Conservation (phyloP, 257 asterid genomes). For the Fraxinus excelsior region DNA sequence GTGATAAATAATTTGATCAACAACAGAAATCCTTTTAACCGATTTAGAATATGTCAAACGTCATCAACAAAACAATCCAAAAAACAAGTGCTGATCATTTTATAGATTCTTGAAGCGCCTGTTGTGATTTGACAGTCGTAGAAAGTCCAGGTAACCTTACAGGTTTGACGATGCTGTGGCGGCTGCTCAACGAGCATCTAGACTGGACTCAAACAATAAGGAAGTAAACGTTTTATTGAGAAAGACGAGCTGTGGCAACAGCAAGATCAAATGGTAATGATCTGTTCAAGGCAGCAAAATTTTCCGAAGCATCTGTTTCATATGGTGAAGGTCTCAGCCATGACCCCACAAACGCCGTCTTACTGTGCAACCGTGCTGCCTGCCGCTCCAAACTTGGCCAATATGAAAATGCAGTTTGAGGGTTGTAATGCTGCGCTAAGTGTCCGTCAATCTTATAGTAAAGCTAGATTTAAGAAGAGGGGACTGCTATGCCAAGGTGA, state of each 20-base stretch:
- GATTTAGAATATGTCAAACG: too few species aligned
- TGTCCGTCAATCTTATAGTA: slow-evolving; percentile 53
- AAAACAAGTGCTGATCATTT: background rate
- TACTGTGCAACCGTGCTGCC: slow-evolving; percentile 76
- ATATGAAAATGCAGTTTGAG: slow-evolving; percentile 60
- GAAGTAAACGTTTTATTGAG: slow-evolving; percentile 48
- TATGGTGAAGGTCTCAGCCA: slow-evolving; percentile 71
- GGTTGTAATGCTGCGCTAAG: slow-evolving; percentile 66
- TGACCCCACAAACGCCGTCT: slow-evolving; percentile 58
- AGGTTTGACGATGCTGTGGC: slow-evolving; percentile 66
- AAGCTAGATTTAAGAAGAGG: slow-evolving; percentile 73
- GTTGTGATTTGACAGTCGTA: background rate
- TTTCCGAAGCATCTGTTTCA: slow-evolving; percentile 56
- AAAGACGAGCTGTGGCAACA: slow-evolving; percentile 51
- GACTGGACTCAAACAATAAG: slow-evolving; percentile 60
- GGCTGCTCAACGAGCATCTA: slow-evolving; percentile 58
- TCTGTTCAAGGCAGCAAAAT: slow-evolving; percentile 49
- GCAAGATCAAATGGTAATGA: slow-evolving; percentile 72
- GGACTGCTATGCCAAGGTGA: slow-evolving; percentile 67
- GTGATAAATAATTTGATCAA: too few species aligned
- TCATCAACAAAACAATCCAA: background rate
- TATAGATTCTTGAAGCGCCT: too few species aligned
- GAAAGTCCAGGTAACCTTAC: background rate
- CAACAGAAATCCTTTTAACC: too few species aligned
- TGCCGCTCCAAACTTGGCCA: slow-evolving; percentile 65